Conservation (phyloP, 202 grass and related monocot species). For the Schoenoplectus tabernaemontani region DNA sequence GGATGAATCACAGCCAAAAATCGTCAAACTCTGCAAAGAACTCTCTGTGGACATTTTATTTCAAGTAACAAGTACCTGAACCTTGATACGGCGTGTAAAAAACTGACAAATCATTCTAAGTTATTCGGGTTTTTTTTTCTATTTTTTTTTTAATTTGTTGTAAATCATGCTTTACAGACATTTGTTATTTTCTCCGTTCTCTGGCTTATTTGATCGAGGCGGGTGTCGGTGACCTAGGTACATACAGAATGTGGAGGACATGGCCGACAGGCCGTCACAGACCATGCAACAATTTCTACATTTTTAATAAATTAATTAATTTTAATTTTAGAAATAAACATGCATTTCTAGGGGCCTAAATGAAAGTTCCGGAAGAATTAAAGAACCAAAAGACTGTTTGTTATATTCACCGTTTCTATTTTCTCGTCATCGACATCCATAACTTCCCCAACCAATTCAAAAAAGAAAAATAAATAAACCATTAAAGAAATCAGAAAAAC, state of each 20-base stretch:
- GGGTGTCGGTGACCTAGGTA: background rate
- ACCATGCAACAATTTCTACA: background rate
- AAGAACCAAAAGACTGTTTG: background rate
- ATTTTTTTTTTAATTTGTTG: too few species aligned
- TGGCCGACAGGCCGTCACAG: too few species aligned
- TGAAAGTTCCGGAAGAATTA: background rate
- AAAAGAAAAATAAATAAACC: constrained; percentile 6
- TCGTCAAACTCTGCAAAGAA: too few species aligned
- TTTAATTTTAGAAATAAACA: background rate
- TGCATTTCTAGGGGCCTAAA: background rate
- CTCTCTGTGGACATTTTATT: too few species aligned
- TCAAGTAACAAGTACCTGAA: too few species aligned
- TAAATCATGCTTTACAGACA: background rate
- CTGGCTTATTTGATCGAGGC: background rate
- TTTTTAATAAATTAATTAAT: background rate
- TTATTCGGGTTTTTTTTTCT: too few species aligned
- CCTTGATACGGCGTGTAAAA: too few species aligned
- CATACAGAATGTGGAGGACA: background rate
- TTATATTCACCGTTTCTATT: constrained; percentile 17
- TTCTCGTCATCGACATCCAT: background rate
- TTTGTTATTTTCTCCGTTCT: background rate
- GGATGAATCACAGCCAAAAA: too few species aligned
- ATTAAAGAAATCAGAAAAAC: background rate
- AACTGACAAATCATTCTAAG: too few species aligned
- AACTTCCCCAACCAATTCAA: constrained; percentile 11